These are phyloP conservation scores for Saitozyma podzolica DNA, from an alignment of 768 basidiomycete genomes.

Conservation along the genomic window DNA sequence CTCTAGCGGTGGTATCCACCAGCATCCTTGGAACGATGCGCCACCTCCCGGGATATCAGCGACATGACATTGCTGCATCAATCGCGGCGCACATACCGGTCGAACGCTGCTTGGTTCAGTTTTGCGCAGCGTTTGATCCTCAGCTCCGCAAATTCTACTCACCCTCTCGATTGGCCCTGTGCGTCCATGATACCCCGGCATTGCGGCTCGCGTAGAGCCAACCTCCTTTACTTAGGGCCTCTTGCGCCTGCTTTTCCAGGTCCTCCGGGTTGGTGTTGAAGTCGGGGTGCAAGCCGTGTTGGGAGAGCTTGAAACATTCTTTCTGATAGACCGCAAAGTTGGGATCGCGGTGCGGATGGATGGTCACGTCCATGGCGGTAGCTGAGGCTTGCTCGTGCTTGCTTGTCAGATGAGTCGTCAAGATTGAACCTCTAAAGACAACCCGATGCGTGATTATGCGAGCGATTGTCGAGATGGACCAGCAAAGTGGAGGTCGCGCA, in stretches of 20 bases:
- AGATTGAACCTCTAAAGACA: too few relatives aligned
- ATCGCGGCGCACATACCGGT: slow-evolving; percentile 9
- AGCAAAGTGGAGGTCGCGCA: too few relatives aligned
- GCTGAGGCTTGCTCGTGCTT: background rate
- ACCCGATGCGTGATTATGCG: too few relatives aligned
- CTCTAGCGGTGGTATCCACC: slow-evolving; percentile 59
- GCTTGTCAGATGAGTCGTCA: too few relatives aligned
- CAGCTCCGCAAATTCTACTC: background rate
- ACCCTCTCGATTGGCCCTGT: slow-evolving; percentile 64
- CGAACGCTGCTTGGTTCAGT: slow-evolving; percentile 16
- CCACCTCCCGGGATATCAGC: slow-evolving; percentile 56
- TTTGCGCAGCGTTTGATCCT: background rate
- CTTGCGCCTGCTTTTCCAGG: slow-evolving; percentile 55
- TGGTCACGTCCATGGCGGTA: slow-evolving; percentile 55
- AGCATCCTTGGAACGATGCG: slow-evolving; percentile 69
- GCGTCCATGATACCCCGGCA: slow-evolving; percentile 70
- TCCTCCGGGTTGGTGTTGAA: slow-evolving; percentile 53
- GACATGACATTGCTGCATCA: too few relatives aligned
- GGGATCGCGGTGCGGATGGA: slow-evolving; percentile 58
- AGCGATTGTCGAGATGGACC: too few relatives aligned
- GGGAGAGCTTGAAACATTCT: slow-evolving; percentile 54
- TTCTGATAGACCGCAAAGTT: slow-evolving; percentile 61
- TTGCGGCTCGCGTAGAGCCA: slow-evolving; percentile 77
- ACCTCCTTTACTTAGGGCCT: slow-evolving; percentile 58
- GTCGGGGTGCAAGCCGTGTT: slow-evolving; percentile 28